phyloP scores from a whole-genome alignment of 352 stramenopile species.

The Phytophthora lateralis region DNA sequence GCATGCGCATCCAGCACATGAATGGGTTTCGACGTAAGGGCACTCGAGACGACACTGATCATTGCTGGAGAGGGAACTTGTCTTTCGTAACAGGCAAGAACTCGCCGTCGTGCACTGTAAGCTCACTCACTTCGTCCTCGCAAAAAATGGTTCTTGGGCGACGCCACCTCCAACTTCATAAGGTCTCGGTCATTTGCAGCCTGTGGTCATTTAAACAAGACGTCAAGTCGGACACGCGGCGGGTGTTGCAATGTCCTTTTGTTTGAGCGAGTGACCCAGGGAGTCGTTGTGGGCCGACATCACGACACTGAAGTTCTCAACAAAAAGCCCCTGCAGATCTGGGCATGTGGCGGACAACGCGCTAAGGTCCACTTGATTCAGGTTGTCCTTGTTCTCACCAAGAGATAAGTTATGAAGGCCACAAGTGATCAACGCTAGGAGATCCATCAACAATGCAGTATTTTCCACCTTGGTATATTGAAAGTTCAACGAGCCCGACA shows the following conservation, averaged over 20 bases:
- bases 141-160: not conserved
- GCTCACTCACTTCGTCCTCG: not conserved
- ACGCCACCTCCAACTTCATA: not conserved
- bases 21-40: too few species aligned
- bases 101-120: not conserved
- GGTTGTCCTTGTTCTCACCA: not conserved
- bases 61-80: slow-evolving; percentile 6
- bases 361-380: not conserved
- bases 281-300: not conserved
- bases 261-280: too few species aligned
- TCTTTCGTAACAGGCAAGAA: slow-evolving; percentile 9
- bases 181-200: slow-evolving; percentile 2
- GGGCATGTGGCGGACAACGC: not conserved
- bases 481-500: too few species aligned
- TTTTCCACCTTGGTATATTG: slow-evolving; percentile 1
- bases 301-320: not conserved
- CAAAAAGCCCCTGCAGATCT: not conserved
- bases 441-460: not conserved
- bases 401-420: not conserved
- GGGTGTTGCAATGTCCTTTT: too few species aligned
- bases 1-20: too few species aligned
- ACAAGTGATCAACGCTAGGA: not conserved
- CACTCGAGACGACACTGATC: too few species aligned
- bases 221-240: not conserved
- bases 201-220: not conserved